phyloP scores from a whole-genome alignment of 176 grass and related monocot species.

The Coix lacrymajobi region DNA sequence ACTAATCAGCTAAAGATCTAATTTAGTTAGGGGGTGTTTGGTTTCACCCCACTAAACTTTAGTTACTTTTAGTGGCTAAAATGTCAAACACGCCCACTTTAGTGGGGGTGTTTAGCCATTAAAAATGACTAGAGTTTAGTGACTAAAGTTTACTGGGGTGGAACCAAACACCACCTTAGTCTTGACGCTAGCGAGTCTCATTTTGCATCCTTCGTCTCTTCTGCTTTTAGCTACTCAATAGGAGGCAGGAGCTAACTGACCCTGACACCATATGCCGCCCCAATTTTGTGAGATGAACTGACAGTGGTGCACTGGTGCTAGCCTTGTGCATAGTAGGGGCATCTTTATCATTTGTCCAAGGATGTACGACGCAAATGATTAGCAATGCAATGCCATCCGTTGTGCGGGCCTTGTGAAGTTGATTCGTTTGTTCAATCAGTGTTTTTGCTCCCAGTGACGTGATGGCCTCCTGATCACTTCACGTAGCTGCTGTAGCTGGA shows the following conservation, averaged over 20 bases:
- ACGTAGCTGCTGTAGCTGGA: neutral
- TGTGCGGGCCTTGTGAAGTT: neutral
- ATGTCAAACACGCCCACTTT: too few relatives aligned
- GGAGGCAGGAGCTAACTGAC: conserved; percentile 42
- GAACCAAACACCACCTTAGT: too few relatives aligned
- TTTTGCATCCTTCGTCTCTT: neutral
- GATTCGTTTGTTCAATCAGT: neutral
- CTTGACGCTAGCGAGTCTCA: neutral
- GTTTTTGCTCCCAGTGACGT: neutral
- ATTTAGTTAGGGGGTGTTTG: too few relatives aligned
- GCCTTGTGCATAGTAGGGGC: conserved; percentile 34
- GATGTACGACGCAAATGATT: neutral
- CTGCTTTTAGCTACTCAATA: neutral
- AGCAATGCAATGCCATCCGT: neutral
- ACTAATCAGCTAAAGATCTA: neutral
- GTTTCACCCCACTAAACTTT: too few relatives aligned
- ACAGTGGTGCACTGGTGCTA: conserved; percentile 15
- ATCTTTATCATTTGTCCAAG: neutral
- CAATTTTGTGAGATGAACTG: conserved; percentile 51
- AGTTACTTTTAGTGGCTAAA: too few relatives aligned
- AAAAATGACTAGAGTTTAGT: too few relatives aligned
- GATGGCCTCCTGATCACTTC: neutral
- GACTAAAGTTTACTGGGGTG: too few relatives aligned
- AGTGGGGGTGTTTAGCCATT: too few relatives aligned
- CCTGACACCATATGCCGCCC: conserved; percentile 25